Evolutionary conservation across 1,284 basidiomycete species (phyloP).

Genomic region (Spongiforma sp.): DNA sequence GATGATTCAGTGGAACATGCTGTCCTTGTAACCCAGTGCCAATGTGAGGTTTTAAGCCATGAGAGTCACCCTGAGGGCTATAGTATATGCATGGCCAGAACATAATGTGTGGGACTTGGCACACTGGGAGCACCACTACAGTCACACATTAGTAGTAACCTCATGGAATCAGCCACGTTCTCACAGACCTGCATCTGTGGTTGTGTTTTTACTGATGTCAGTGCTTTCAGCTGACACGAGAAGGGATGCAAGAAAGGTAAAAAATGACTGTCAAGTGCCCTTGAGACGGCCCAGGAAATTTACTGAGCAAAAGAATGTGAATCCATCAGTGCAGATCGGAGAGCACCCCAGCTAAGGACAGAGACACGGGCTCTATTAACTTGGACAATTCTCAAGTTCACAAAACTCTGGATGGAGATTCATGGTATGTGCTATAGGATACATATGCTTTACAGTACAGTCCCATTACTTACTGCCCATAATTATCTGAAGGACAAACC

Average conservation of each 20-base stretch:
- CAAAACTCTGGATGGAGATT: not conserved
- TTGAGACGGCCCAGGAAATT: not conserved
- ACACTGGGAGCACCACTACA: no score
- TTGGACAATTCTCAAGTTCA: not conserved
- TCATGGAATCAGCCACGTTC: no score
- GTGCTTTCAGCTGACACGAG: not conserved
- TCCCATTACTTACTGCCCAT: no score
- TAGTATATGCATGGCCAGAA: no score
- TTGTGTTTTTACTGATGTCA: not conserved
- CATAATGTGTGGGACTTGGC: no score
- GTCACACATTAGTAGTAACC: no score
- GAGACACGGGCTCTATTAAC: no score
- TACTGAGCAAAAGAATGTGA: not conserved
- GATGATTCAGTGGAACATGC: no score
- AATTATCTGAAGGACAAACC: not conserved
- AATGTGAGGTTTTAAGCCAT: no score
- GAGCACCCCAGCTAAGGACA: not conserved
- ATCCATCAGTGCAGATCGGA: no score
- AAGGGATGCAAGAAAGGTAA: not conserved
- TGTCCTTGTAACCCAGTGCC: no score
- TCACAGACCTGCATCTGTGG: not conserved
- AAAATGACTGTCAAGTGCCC: not conserved
- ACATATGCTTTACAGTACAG: not conserved
- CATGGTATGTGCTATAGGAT: not conserved
- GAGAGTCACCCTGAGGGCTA: no score